phyloP scores from a whole-genome alignment of 2,329 filamentous ascomycete genomes.

The Aspergillus felis region DNA sequence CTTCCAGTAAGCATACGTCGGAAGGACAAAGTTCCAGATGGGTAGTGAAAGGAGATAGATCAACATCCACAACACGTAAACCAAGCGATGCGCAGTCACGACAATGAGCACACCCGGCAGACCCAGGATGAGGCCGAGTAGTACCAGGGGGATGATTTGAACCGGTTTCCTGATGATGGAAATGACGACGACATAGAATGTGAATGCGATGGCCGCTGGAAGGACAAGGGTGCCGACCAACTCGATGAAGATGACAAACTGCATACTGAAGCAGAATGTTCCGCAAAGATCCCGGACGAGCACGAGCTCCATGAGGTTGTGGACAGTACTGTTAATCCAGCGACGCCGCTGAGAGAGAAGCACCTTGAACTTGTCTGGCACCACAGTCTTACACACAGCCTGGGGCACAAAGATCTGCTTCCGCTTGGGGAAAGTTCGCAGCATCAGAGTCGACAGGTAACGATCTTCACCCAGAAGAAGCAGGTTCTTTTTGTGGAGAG shows the following conservation, averaged over 20 bases:
- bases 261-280: conserved; percentile 99
- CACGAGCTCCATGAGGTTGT: conserved; percentile 97
- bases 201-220: conserved; percentile 94
- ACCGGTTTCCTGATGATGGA: conserved; percentile 74
- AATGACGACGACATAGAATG: conserved; percentile 87
- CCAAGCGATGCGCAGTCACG: conserved; percentile 85
- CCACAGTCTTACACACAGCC: conserved; percentile 97
- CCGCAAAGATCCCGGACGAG: conserved; percentile 94
- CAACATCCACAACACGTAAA: conserved; percentile 94
- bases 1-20: conserved; percentile 96
- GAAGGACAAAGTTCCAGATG: conserved; percentile 96
- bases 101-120: conserved; percentile 88
- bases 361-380: conserved; percentile 88
- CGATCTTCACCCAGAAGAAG: conserved; percentile 89
- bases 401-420: conserved; percentile 99
- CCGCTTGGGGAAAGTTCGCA: conserved; percentile 96
- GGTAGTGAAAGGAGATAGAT: conserved; percentile 92
- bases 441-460: conserved; percentile 93
- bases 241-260: conserved; percentile 96
- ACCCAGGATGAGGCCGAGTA: conserved; percentile 87
- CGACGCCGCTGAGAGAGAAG: conserved; percentile 89
- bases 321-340: conserved; percentile 99
- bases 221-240: conserved; percentile 90
- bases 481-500: conserved; percentile 95
- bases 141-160: conserved; percentile 84